Evolutionary conservation across 768 basidiomycete genomes (phyloP).

Genomic region (Ramaria rubella): DNA sequence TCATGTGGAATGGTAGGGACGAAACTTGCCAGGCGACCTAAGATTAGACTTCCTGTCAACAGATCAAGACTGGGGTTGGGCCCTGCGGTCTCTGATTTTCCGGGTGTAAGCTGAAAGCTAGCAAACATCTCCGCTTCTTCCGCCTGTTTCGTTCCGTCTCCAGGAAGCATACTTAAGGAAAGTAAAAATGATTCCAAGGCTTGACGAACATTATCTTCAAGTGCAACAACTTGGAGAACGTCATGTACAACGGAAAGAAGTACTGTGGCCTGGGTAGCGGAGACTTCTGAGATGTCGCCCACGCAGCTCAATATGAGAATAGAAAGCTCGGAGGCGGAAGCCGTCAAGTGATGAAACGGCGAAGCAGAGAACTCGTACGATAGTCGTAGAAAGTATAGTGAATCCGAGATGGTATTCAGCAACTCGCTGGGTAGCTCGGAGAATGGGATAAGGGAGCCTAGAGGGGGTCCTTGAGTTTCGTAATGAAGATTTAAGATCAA

Average conservation of each 20-base stretch:
- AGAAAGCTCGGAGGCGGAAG: slow-evolving; percentile 59
- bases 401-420: slow-evolving; percentile 53
- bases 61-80: slow-evolving; percentile 60
- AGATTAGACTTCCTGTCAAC: slow-evolving; percentile 52
- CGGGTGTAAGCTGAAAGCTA: slow-evolving; percentile 47
- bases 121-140: slow-evolving; percentile 69
- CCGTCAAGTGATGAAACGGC: slow-evolving; percentile 50
- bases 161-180: slow-evolving; percentile 52
- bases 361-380: slow-evolving; percentile 46
- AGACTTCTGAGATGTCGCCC: slow-evolving; percentile 53
- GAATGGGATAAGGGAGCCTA: slow-evolving; percentile 50
- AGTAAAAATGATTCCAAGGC: slow-evolving; percentile 54
- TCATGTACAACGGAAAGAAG: slow-evolving; percentile 44
- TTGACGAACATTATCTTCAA: slow-evolving; percentile 47
- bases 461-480: slow-evolving; percentile 38
- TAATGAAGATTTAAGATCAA: slow-evolving; percentile 60
- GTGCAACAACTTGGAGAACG: slow-evolving; percentile 44
- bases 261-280: slow-evolving; percentile 52
- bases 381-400: slow-evolving; percentile 49
- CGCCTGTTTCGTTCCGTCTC: slow-evolving; percentile 64
- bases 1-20: not conserved
- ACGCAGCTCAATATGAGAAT: slow-evolving; percentile 55
- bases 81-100: slow-evolving; percentile 50
- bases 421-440: slow-evolving; percentile 43
- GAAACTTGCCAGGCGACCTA: slow-evolving; percentile 52